These are phyloP conservation scores for Kodamaea fukazawae DNA, from an alignment of 805 yeast species.

Conservation along the genomic window DNA sequence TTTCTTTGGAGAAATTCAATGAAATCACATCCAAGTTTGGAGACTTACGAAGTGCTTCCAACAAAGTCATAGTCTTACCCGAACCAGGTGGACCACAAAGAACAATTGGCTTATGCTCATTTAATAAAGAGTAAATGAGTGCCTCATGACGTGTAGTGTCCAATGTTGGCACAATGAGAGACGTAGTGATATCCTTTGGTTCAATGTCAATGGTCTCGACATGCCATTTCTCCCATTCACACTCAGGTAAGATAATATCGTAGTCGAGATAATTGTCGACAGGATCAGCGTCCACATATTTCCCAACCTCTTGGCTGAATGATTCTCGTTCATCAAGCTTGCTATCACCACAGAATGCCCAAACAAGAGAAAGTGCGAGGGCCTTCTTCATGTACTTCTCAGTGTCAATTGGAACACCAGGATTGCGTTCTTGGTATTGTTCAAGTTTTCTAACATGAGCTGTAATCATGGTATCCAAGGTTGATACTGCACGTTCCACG, in stretches of 20 bases:
- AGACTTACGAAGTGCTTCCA: slow-evolving; percentile 61
- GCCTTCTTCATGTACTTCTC: slow-evolving; percentile 30
- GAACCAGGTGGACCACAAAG: slow-evolving; percentile 97
- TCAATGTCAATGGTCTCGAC: slow-evolving; percentile 50
- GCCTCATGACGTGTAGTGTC: slow-evolving; percentile 73
- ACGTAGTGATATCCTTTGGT: slow-evolving; percentile 54
- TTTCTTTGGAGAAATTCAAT: slow-evolving; percentile 80
- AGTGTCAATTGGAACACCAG: slow-evolving; percentile 19
- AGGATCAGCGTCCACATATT: slow-evolving; percentile 1
- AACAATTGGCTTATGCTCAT: slow-evolving; percentile 57
- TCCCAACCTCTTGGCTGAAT: slow-evolving; percentile 26
- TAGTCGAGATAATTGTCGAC: slow-evolving; percentile 32
- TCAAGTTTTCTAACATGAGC: slow-evolving; percentile 30
- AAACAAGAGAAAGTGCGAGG: slow-evolving; percentile 41
- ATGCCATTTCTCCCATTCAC: slow-evolving; percentile 46
- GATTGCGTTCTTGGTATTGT: slow-evolving; percentile 8
- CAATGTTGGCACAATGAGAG: slow-evolving; percentile 71
- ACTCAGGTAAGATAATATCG: slow-evolving; percentile 43
- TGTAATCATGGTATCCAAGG: slow-evolving; percentile 40
- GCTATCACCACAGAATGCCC: slow-evolving; percentile 69
- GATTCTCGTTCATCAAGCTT: slow-evolving; percentile 30
- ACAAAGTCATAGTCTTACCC: slow-evolving; percentile 90
- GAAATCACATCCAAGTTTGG: slow-evolving; percentile 59
- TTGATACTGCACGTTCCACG: slow-evolving; percentile 31
- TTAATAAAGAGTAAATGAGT: slow-evolving; percentile 54